phyloP scores from a whole-genome alignment of 495 filamentous ascomycete genomes.

The Penicillium macrosclerotiorum region DNA sequence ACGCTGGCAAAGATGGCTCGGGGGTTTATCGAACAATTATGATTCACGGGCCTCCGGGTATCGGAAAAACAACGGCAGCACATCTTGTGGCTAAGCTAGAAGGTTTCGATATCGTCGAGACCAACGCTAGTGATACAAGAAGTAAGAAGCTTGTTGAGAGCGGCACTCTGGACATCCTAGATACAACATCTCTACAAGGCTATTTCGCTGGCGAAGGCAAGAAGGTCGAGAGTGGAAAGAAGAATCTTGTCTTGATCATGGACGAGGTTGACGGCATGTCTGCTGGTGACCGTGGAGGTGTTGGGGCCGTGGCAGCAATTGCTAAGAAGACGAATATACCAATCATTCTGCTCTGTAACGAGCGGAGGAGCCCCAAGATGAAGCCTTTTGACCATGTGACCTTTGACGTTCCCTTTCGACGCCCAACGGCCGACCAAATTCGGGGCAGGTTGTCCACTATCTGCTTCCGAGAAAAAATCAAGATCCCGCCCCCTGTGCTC shows the following conservation, averaged over 20 bases:
- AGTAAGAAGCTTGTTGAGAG: slow-evolving; percentile 95
- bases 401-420: slow-evolving; percentile 80
- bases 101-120: slow-evolving; percentile 91
- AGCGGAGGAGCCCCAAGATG: slow-evolving; percentile 91
- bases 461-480: slow-evolving; percentile 85
- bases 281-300: slow-evolving; percentile 91
- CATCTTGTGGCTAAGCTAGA: slow-evolving; percentile 91
- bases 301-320: slow-evolving; percentile 87
- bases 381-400: slow-evolving; percentile 89
- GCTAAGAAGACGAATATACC: slow-evolving; percentile 94
- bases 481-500: slow-evolving; percentile 80
- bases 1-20: slow-evolving; percentile 75
- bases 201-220: slow-evolving; percentile 87
- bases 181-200: slow-evolving; percentile 88
- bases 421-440: slow-evolving; percentile 85
- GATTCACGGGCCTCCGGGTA: slow-evolving; percentile 91
- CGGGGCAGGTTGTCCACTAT: slow-evolving; percentile 90
- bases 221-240: slow-evolving; percentile 74
- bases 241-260: slow-evolving; percentile 95
- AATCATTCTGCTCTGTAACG: slow-evolving; percentile 97
- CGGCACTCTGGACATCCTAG: slow-evolving; percentile 80
- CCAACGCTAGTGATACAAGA: slow-evolving; percentile 94
- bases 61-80: slow-evolving; percentile 96
- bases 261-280: slow-evolving; percentile 99
- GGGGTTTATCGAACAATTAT: slow-evolving; percentile 81